phyloP scores from a whole-genome alignment of 306 rosid genomes.

The Mucuna pruriens region DNA sequence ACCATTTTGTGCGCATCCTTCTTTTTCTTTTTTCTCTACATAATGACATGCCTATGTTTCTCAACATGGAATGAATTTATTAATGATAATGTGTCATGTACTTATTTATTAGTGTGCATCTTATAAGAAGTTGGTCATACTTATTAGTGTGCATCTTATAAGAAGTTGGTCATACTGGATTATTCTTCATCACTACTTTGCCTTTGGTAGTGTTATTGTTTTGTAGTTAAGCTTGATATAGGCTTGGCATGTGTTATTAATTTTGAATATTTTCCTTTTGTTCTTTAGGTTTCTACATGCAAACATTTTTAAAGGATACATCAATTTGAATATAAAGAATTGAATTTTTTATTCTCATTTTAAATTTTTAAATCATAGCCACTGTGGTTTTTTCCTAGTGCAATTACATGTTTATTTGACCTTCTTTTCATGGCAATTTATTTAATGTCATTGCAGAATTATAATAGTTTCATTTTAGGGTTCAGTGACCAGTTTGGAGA shows the following conservation, averaged over 20 bases:
- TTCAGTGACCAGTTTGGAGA: background rate
- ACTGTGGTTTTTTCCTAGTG: constrained; percentile 7
- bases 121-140: too few relatives aligned
- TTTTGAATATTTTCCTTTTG: constrained; percentile 15
- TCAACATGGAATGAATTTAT: background rate
- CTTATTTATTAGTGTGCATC: constrained; percentile 6
- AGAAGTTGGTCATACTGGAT: constrained; percentile 4
- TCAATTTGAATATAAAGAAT: background rate
- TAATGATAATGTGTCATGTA: background rate
- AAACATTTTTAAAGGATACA: background rate
- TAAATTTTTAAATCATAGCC: background rate
- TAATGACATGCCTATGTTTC: background rate
- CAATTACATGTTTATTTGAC: background rate
- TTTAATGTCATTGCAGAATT: background rate
- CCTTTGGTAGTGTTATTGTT: background rate
- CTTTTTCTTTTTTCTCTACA: background rate
- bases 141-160: too few relatives aligned
- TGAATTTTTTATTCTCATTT: background rate
- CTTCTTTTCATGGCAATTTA: background rate
- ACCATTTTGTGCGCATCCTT: background rate
- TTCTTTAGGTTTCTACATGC: background rate
- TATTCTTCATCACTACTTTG: constrained; percentile 17
- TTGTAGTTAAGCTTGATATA: background rate
- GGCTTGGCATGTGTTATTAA: background rate
- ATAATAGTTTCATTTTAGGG: background rate